Evolutionary conservation across 2,329 filamentous ascomycete genomes (phyloP).

Genomic region (Metarhizium guizhouense): DNA sequence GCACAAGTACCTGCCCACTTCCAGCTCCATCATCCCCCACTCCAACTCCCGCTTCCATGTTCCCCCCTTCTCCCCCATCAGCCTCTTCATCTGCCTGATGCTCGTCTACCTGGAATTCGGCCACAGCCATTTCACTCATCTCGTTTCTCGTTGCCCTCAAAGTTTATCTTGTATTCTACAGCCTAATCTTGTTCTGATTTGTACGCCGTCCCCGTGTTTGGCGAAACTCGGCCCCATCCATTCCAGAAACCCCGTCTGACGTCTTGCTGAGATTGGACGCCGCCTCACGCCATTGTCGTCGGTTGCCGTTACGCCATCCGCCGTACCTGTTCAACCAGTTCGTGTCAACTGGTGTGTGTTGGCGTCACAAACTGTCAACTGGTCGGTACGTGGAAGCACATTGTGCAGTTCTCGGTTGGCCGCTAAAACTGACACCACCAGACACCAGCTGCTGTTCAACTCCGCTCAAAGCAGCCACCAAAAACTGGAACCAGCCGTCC

Average conservation of each 20-base stretch:
- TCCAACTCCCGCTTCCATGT: not conserved
- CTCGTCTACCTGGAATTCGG: not conserved
- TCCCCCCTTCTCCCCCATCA: not conserved
- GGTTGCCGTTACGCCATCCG: not conserved
- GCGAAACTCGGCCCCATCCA: too few relatives aligned
- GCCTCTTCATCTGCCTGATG: not conserved
- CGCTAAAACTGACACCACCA: not conserved
- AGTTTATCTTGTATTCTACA: not conserved
- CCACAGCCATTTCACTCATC: not conserved
- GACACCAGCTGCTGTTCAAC: not conserved
- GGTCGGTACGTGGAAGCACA: not conserved
- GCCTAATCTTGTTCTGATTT: not conserved
- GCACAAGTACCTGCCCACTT: too few relatives aligned
- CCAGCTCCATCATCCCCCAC: too few relatives aligned
- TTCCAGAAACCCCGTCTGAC: not conserved
- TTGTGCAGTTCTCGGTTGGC: not conserved
- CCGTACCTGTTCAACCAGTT: not conserved
- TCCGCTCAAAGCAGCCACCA: not conserved
- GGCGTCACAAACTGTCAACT: not conserved
- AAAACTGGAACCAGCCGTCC: not conserved
- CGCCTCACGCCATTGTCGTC: not conserved
- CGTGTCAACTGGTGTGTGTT: not conserved
- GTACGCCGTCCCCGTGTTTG: not conserved
- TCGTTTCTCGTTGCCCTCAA: not conserved
- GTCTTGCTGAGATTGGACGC: not conserved